These are phyloP conservation scores for Diplodia sapinea DNA, from an alignment of 2,329 filamentous ascomycete species.

Conservation along the genomic window DNA sequence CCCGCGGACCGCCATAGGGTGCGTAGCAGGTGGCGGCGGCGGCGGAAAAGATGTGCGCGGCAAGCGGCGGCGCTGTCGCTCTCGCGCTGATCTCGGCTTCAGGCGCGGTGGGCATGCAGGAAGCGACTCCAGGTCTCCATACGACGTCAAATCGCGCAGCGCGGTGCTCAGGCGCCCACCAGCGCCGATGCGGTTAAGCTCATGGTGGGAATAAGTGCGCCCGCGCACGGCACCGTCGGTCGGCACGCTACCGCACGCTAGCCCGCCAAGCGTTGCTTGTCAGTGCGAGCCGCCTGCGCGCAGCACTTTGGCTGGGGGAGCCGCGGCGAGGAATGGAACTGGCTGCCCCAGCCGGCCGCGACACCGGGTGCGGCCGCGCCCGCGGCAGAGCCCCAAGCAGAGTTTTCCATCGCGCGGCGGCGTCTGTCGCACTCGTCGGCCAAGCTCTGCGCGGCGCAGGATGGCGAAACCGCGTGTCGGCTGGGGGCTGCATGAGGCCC, in stretches of 20 bases:
- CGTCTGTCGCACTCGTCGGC: slow-evolving; percentile 14
- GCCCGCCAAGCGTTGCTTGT: slow-evolving; percentile 23
- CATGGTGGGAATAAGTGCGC: slow-evolving; percentile 23
- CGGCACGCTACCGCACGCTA: slow-evolving; percentile 22
- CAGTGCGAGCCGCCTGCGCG: slow-evolving; percentile 21
- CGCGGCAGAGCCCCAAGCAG: slow-evolving; percentile 20
- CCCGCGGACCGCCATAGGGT: slow-evolving; percentile 8
- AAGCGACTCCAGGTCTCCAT: slow-evolving; percentile 25
- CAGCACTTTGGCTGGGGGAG: slow-evolving; percentile 7
- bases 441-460: slow-evolving; percentile 22
- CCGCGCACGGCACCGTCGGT: slow-evolving; percentile 6
- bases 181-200: slow-evolving; percentile 16
- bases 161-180: slow-evolving; percentile 28
- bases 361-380: slow-evolving; percentile 13
- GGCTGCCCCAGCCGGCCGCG: slow-evolving; percentile 7
- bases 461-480: slow-evolving; percentile 21
- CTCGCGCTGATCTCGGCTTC: slow-evolving; percentile 28
- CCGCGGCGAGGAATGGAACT: slow-evolving; percentile 13
- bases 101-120: slow-evolving; percentile 7
- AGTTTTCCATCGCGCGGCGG: background rate
- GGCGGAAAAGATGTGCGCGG: slow-evolving; percentile 21
- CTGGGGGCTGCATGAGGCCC: slow-evolving; percentile 29
- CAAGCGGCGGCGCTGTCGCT: slow-evolving; percentile 27
- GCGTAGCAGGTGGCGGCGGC: slow-evolving; percentile 18
- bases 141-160: slow-evolving; percentile 30